These are phyloP conservation scores for Ophiostoma piceae DNA, from an alignment of 2,329 filamentous ascomycete genomes.

Conservation along the genomic window DNA sequence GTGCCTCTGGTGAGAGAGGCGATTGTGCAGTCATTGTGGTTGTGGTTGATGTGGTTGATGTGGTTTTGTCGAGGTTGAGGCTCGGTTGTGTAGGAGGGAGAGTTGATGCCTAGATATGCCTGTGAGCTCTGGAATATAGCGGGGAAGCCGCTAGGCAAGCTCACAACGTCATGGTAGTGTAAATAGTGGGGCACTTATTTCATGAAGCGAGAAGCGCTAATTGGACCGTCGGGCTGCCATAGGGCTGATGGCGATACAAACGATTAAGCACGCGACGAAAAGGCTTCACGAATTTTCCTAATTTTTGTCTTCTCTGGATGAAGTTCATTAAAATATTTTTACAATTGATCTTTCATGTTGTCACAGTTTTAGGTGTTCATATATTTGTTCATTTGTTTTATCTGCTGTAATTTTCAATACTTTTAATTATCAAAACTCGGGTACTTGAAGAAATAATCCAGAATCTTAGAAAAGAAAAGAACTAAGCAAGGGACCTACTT, in stretches of 20 bases:
- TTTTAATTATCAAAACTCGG: too few relatives aligned
- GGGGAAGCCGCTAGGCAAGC: neutral
- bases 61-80: neutral
- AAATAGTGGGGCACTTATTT: neutral
- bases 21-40: neutral
- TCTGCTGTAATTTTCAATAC: too few relatives aligned
- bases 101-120: neutral
- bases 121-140: neutral
- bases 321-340: too few relatives aligned
- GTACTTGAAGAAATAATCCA: too few relatives aligned
- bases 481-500: neutral
- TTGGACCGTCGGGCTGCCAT: neutral
- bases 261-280: too few relatives aligned
- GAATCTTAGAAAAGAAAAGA: neutral
- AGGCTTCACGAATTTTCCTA: too few relatives aligned
- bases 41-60: neutral
- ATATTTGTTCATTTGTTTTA: neutral
- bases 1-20: neutral
- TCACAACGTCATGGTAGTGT: neutral
- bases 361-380: too few relatives aligned
- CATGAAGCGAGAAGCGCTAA: neutral
- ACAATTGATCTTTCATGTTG: too few relatives aligned
- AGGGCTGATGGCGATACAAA: neutral
- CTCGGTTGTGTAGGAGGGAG: neutral
- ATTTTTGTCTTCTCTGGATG: too few relatives aligned